Base-by-base conservation (phyloP, 2,329 filamentous ascomycete species). In the Amphichorda felina region DNA sequence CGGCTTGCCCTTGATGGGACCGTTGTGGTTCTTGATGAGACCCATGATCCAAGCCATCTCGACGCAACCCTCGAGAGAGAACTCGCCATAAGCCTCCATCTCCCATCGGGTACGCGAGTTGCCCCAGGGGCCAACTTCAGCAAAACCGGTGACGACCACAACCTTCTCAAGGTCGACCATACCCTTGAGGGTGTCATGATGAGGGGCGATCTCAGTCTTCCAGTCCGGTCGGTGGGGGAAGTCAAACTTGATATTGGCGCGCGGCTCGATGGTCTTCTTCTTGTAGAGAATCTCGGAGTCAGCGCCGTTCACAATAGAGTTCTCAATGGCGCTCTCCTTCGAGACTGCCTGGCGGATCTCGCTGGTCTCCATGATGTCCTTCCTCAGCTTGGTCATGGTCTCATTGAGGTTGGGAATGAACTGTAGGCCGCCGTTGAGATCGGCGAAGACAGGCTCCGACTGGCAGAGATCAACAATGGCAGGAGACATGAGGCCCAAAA, bases 41-140 rank as follows among this genome's bases (percentile, higher is more conserved):
- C 91, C 91, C 89, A 96, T 98, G 60, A 98, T 86, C 91, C 91
- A 98, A 22, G 91, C 88, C 91, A 98, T 98, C 63, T 98, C 91
- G 41, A 98, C 82, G 51, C 91, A 96, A 21, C 91, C 91, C 60
- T 98, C 93, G 11, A 98, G 75, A 8, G 91, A 96, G 66, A 98
- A 98, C 53, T 94, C 75, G 54, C 91, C 91, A 46, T 88, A 79
- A 2, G 91, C 88, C 60, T 98, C 91, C 89, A 98, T 98, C 67
- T 98, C 91, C 91, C 91, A 98, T 42, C 91, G 79, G 31, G 91
- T 98, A 50, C 91, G 79, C 3, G 91, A 89, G 68, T 96, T 98
- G 68, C 91, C 91, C 93, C 91, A 98, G 7, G 91, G 91, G 33
- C 91, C 88, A 41, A 95, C 78, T 59, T 98, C 91, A 37, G 91